phyloP scores from a whole-genome alignment of 768 basidiomycete species.

The Hypholoma fasciculare region DNA sequence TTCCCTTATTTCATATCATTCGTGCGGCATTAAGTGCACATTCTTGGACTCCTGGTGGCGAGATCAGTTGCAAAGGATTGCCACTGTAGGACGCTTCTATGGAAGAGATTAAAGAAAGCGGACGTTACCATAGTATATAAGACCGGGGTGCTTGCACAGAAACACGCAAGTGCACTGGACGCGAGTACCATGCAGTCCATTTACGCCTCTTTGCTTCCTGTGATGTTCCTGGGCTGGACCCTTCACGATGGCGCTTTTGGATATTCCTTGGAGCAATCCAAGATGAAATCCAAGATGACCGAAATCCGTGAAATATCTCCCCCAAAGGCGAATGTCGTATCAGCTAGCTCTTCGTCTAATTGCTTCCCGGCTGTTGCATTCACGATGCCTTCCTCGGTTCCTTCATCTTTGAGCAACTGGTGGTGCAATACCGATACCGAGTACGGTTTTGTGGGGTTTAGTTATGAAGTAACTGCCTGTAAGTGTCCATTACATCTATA shows the following conservation, averaged over 20 bases:
- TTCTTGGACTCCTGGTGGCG: background rate
- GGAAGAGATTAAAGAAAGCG: too few relatives aligned
- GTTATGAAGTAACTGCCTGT: conserved; percentile 73
- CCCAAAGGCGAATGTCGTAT: background rate
- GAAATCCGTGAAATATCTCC: background rate
- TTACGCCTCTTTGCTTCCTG: background rate
- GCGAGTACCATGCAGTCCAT: background rate
- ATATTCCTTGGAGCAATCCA: background rate
- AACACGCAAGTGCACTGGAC: background rate
- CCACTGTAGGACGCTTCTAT: background rate
- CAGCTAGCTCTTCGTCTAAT: conserved; percentile 23
- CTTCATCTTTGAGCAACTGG: conserved; percentile 48
- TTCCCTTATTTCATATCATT: background rate
- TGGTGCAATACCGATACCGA: conserved; percentile 68
- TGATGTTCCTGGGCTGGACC: background rate
- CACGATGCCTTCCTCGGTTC: conserved; percentile 51
- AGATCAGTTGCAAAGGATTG: background rate
- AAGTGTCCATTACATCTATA: conserved; percentile 16
- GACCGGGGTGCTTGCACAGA: background rate
- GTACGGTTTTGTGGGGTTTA: conserved; percentile 77
- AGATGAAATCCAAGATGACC: background rate
- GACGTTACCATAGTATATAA: too few relatives aligned
- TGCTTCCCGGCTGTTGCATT: conserved; percentile 49
- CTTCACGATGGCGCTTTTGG: background rate
- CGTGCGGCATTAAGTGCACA: background rate